Evolutionary conservation across 345 rosid genomes (phyloP).

Genomic region (Citrus mangshanensis): DNA sequence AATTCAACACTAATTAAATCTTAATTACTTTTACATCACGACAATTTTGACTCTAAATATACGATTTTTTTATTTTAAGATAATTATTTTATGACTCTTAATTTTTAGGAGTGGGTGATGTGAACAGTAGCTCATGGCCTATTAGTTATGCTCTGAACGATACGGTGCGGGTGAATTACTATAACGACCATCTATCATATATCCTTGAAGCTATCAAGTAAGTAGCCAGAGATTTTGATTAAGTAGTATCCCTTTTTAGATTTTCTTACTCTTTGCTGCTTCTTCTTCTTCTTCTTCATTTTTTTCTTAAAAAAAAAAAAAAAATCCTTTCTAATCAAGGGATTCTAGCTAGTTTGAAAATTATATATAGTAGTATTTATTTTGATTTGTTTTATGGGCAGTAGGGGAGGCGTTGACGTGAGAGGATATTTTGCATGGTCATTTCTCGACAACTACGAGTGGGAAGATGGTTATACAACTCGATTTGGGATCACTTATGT

Average conservation of each 20-base stretch:
- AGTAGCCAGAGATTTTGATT: not conserved
- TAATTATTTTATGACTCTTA: not conserved
- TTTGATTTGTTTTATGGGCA: too few species aligned
- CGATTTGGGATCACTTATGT: conserved; percentile 41
- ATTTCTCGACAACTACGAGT: conserved; percentile 40
- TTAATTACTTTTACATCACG: not conserved
- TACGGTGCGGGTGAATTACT: conserved; percentile 33
- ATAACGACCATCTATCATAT: conserved; percentile 27
- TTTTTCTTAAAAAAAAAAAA: too few species aligned
- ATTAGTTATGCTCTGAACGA: conserved; percentile 35
- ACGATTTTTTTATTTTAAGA: too few species aligned
- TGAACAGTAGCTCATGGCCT: conserved; percentile 29
- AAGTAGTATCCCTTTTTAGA: too few species aligned
- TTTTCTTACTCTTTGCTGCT: too few species aligned
- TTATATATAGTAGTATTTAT: too few species aligned
- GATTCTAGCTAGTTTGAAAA: too few species aligned
- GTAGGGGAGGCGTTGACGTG: conserved; percentile 38
- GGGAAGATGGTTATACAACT: conserved; percentile 36
- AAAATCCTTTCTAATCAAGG: too few species aligned
- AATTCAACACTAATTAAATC: not conserved
- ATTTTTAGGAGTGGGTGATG: conserved; percentile 33
- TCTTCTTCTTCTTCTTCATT: too few species aligned
- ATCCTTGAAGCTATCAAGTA: conserved; percentile 35
- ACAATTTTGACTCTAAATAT: too few species aligned
- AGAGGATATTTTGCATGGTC: conserved; percentile 47